Conservation (phyloP, 208 protist genomes). For the Trypanosoma rangeli region DNA sequence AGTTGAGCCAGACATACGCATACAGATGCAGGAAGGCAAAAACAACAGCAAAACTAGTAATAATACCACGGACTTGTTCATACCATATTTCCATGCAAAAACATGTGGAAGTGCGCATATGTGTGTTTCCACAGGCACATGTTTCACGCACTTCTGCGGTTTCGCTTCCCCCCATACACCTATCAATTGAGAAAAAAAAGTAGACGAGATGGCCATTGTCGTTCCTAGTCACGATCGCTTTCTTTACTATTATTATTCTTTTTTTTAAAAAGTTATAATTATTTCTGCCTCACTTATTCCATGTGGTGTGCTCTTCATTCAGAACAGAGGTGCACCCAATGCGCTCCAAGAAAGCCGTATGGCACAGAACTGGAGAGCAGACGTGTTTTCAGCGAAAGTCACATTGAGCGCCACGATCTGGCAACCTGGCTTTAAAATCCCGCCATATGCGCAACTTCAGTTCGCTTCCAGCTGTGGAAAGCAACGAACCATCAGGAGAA, state of each 20-base stretch:
- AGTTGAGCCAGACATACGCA: constrained; percentile 9
- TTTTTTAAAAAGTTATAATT: not conserved
- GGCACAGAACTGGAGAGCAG: not conserved
- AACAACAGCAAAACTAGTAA: constrained; percentile 11
- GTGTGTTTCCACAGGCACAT: not conserved
- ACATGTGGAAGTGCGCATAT: not conserved
- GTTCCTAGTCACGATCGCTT: not conserved
- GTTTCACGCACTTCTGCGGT: not conserved
- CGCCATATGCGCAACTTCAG: constrained; percentile 27
- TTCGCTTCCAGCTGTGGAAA: constrained; percentile 21
- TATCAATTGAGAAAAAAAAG: not conserved
- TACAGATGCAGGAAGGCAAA: not conserved
- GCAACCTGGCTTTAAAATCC: constrained; percentile 7
- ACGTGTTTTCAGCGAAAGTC: constrained; percentile 20
- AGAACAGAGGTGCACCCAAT: not conserved
- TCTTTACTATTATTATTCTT: not conserved
- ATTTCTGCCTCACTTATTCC: not conserved
- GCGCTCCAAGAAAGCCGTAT: not conserved
- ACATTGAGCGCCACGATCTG: constrained; percentile 3
- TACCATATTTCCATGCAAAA: not conserved
- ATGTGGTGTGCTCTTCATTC: not conserved
- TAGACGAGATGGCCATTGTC: not conserved
- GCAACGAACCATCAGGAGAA: constrained; percentile 19
- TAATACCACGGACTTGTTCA: not conserved
- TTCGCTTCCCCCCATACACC: not conserved